These are phyloP conservation scores for Raffaelea ambrosiae DNA, from an alignment of 2,329 filamentous ascomycete genomes.

Conservation along the genomic window DNA sequence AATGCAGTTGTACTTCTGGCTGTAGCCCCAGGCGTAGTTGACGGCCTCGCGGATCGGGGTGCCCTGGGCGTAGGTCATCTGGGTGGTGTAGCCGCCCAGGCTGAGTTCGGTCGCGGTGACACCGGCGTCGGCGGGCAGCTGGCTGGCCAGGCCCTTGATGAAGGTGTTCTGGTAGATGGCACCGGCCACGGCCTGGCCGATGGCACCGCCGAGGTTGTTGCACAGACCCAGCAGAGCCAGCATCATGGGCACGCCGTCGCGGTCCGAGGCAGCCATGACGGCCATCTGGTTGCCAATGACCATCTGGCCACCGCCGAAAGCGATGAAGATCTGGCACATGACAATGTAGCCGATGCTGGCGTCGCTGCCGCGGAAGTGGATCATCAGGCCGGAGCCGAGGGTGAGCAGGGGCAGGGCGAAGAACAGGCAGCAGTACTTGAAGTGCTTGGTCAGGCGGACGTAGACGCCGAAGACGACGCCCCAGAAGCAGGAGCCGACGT, in stretches of 20 bases:
- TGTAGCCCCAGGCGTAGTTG: slow-evolving; percentile 46
- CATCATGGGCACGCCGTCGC: slow-evolving; percentile 48
- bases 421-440: slow-evolving; percentile 31
- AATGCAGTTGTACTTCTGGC: slow-evolving; percentile 39
- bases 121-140: slow-evolving; percentile 41
- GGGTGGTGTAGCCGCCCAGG: slow-evolving; percentile 39
- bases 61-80: slow-evolving; percentile 43
- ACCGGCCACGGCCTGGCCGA: slow-evolving; percentile 49
- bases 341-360: slow-evolving; percentile 43
- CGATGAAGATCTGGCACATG: slow-evolving; percentile 47
- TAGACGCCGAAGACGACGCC: slow-evolving; percentile 35
- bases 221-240: slow-evolving; percentile 51
- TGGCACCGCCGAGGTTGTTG: slow-evolving; percentile 48
- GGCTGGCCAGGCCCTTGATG: slow-evolving; percentile 35
- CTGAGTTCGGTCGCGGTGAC: slow-evolving; percentile 27
- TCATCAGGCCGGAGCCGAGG: slow-evolving; percentile 45
- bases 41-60: slow-evolving; percentile 42
- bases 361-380: slow-evolving; percentile 44
- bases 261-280: slow-evolving; percentile 48
- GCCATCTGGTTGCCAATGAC: slow-evolving; percentile 52
- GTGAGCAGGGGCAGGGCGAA: slow-evolving; percentile 45
- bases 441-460: slow-evolving; percentile 40
- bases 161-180: slow-evolving; percentile 54
- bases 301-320: slow-evolving; percentile 46
- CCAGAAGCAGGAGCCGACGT: slow-evolving; percentile 29